These are phyloP conservation scores for Dipodascopsis uninucleata DNA, from an alignment of 805 yeast species.

Conservation along the genomic window DNA sequence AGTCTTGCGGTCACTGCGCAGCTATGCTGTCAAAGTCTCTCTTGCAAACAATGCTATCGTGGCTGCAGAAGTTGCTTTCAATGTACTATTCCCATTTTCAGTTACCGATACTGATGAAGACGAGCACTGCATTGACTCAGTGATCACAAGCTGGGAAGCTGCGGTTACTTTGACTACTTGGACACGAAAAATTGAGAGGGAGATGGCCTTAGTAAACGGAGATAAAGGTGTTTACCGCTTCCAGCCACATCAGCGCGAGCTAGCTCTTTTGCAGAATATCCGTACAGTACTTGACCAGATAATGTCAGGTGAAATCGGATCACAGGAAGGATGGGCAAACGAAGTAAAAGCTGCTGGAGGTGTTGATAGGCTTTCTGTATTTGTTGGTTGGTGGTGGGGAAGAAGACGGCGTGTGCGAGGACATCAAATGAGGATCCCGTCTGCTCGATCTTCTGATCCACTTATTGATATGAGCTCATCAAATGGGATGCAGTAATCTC, in stretches of 20 bases:
- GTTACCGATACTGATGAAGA: background rate
- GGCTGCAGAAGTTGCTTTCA: slow-evolving; percentile 20
- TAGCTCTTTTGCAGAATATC: slow-evolving; percentile 14
- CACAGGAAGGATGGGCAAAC: background rate
- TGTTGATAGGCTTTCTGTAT: slow-evolving; percentile 2
- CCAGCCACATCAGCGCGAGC: slow-evolving; percentile 21
- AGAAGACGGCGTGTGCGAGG: too few relatives aligned
- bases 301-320: background rate
- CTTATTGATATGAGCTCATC: too few relatives aligned
- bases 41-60: slow-evolving; percentile 6
- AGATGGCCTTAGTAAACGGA: slow-evolving; percentile 12
- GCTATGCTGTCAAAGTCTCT: slow-evolving; percentile 2
- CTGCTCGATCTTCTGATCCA: too few relatives aligned
- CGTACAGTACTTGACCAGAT: slow-evolving; percentile 9
- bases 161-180: slow-evolving; percentile 19
- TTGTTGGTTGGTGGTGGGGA: slow-evolving; percentile 24
- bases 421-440: too few relatives aligned
- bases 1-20: slow-evolving; percentile 12
- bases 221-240: slow-evolving; percentile 11
- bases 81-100: slow-evolving; percentile 12
- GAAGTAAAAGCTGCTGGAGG: background rate
- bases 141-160: slow-evolving; percentile 21
- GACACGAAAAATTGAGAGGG: slow-evolving; percentile 20
- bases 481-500: too few relatives aligned
- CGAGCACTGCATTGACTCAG: slow-evolving; percentile 18